Conservation (phyloP, 148 eudicot genomes). For the Beta vulgaris region DNA sequence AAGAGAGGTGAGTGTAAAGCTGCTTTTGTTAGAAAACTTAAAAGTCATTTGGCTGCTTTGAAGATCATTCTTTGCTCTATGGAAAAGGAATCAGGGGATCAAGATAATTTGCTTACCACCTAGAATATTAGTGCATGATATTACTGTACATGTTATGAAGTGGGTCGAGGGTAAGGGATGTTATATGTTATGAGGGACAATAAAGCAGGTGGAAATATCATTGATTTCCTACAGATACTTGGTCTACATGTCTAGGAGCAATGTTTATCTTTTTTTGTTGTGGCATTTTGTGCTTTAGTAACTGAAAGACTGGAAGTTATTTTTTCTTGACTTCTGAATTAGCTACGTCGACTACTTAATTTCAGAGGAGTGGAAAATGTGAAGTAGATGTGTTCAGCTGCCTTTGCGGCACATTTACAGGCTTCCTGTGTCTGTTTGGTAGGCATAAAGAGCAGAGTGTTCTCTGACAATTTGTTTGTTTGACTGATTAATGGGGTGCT, state of each 20-base stretch:
- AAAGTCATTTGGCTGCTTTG: constrained; percentile 8
- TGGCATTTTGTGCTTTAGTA: not conserved
- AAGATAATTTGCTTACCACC: not conserved
- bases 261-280: not conserved
- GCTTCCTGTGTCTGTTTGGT: not conserved
- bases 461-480: not conserved
- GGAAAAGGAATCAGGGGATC: not conserved
- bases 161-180: constrained; percentile 1
- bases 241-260: not conserved
- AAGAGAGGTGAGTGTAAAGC: constrained; percentile 68
- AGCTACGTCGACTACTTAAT: not conserved
- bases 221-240: too few relatives aligned
- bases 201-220: not conserved
- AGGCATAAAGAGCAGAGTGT: not conserved
- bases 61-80: not conserved
- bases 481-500: too few relatives aligned
- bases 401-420: too few relatives aligned
- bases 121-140: not conserved
- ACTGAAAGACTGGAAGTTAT: not conserved
- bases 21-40: not conserved
- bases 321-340: not conserved
- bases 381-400: too few relatives aligned
- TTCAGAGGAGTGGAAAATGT: not conserved
- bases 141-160: constrained; percentile 15
- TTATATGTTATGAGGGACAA: not conserved